Evolutionary conservation across 2,329 filamentous ascomycete genomes (phyloP).

Genomic region (Huntiella bhutanensis): DNA sequence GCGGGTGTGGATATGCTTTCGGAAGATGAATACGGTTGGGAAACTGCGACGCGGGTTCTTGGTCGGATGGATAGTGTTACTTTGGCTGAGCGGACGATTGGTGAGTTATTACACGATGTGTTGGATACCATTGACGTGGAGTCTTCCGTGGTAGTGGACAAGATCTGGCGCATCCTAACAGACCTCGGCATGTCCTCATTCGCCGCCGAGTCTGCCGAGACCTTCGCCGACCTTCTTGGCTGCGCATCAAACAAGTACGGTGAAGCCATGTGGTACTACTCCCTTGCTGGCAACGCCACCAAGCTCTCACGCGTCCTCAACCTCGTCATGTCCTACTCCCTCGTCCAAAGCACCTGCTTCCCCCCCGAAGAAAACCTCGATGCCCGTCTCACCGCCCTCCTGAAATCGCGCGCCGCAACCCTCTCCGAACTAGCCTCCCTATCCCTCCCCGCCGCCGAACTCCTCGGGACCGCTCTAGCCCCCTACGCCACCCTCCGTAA

Average conservation of each 20-base stretch:
- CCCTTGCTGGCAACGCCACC: slow-evolving; percentile 56
- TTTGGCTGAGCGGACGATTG: slow-evolving; percentile 54
- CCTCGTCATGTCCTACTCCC: slow-evolving; percentile 68
- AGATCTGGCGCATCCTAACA: slow-evolving; percentile 59
- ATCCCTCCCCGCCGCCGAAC: slow-evolving; percentile 63
- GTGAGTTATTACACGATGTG: slow-evolving; percentile 47
- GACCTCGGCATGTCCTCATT: slow-evolving; percentile 61
- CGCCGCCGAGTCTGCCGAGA: slow-evolving; percentile 67
- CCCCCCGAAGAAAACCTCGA: slow-evolving; percentile 57
- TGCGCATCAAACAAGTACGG: slow-evolving; percentile 61
- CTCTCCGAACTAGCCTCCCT: slow-evolving; percentile 52
- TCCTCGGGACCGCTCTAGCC: slow-evolving; percentile 70
- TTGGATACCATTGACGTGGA: slow-evolving; percentile 44
- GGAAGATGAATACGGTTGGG: slow-evolving; percentile 55
- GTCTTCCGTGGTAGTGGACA: slow-evolving; percentile 56
- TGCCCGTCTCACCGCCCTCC: slow-evolving; percentile 46
- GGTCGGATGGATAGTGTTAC: slow-evolving; percentile 59
- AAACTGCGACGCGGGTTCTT: slow-evolving; percentile 67
- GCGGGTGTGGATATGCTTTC: slow-evolving; percentile 34
- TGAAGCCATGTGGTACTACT: slow-evolving; percentile 76
- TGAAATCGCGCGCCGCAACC: slow-evolving; percentile 52
- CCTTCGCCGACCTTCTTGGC: slow-evolving; percentile 63
- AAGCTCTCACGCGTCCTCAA: slow-evolving; percentile 78
- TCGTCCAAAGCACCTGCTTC: slow-evolving; percentile 68
- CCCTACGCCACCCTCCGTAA: slow-evolving; percentile 81